Evolutionary conservation across 306 rosid genomes (phyloP), one percentile per base, ranked within the genome.

Genomic region (Trifolium subterraneum): DNA sequence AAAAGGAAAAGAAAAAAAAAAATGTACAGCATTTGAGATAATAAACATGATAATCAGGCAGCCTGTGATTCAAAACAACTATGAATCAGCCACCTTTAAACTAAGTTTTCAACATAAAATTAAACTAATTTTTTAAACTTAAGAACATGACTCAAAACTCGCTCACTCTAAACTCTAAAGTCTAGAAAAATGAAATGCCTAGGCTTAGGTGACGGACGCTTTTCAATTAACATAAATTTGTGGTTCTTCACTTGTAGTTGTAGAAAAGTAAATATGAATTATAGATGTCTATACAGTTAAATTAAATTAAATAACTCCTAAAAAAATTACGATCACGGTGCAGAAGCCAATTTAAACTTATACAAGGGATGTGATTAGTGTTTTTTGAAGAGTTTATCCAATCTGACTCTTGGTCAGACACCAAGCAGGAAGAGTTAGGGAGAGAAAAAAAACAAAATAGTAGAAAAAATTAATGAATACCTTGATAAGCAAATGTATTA

Each of bases 401-500:
- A 25, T 25, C 33, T 4, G 33, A 29, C 5, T 29, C 33, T 29
- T 4, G 4, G 33, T 29, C 33, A 29, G 33, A 29, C 33, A 29
- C 33, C 33, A 29, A 29, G 33, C 33, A 29, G 33, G 33, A 29
- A 6, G 4, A 29, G 33, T 29, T 29, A 4, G 33, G 5, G 33
- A 29, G 33, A 29, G 33, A 29, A 27, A 27, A 27, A 27, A 27
- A 27, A n/a, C 29, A 25, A 25, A 27, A 27, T 27, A 27, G 4
- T 27, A 27, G 31, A 4, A 29, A 29, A 1, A 29, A 29, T 29
- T 64, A 65, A 66, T 33, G 13, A 54, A 47, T 88, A 95, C 99
- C 99, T 98, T 56, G 97, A 86, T 77, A 95, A 86, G 85, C 99
- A 92, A 80, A 90, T 65, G 99, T 92, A 78, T 92, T 95, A 54